Evolutionary conservation across 2,329 filamentous ascomycete genomes (phyloP), one percentile per base, ranked within the genome.

Genomic region (Hypoxylon sp.): DNA sequence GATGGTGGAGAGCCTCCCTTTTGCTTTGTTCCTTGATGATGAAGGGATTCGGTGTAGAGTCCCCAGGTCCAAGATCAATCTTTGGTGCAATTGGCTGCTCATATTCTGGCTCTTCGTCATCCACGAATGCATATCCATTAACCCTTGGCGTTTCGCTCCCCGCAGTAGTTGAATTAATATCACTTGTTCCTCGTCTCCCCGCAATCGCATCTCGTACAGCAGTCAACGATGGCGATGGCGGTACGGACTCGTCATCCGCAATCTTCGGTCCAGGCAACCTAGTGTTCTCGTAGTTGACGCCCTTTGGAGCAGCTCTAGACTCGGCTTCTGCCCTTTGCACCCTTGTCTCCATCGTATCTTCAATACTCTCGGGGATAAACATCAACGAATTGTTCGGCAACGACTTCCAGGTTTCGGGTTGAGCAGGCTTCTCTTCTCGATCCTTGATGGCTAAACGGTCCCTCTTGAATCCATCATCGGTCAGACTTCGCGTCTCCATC

Each of bases 61-160:
- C 85, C 13, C 86, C 85, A 9, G 86, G 82, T 1, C 89, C 86
- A 6, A 92, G 81, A 59, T 90, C 80, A 74, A 91, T 84, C 68
- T 82, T 69, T n/a, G 83, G 80, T 49, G 77, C 67, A 6, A 78
- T 74, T 1, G 75, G 72, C 14, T 82, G 72, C 55, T 84, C 83
- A 57, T 84, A 75, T 14, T 85, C 85, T 0, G 87, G 86, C 43
- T 87, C 85, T 52, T 91, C 92, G 62, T 97, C 93, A 72, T 97
- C 94, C 36, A 99, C 94, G 79, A 97, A 98, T 0, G 93, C 88
- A 78, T 98, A 99, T 1, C 96, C 96, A 69, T 97, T 97, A 0
- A 98, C 93, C 1, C 93, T 87, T 0, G 95, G 96, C 0, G 95
- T 98, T 79, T 97, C 94, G 63, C 85, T 86, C 14, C 90, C 91